These are phyloP conservation scores for Pythium rishiriense DNA, from an alignment of 352 stramenopile genomes.

Conservation along the genomic window DNA sequence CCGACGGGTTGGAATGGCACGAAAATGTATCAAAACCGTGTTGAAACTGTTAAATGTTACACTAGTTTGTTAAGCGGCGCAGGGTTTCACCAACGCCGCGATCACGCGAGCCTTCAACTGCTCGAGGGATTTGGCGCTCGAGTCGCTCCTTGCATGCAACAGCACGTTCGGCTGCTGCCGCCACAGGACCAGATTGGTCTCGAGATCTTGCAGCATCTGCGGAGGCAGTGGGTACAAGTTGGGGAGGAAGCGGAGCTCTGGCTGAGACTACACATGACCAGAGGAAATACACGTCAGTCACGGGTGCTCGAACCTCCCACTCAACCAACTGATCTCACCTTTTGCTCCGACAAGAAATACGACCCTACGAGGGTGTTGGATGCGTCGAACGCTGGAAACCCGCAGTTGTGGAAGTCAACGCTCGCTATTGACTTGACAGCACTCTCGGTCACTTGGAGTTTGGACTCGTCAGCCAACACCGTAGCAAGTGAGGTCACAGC, in stretches of 20 bases:
- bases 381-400: slow-evolving; percentile 57
- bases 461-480: slow-evolving; percentile 37
- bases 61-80: slow-evolving; percentile 3
- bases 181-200: slow-evolving; percentile 38
- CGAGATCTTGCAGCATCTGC: slow-evolving; percentile 63
- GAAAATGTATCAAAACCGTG: slow-evolving; percentile 7
- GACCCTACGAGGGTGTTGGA: slow-evolving; percentile 51
- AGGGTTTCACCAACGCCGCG: background rate
- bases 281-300: background rate
- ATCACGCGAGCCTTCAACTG: slow-evolving; percentile 28
- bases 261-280: slow-evolving; percentile 19
- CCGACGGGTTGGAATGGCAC: no score
- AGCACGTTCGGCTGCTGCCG: slow-evolving; percentile 15
- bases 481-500: slow-evolving; percentile 27
- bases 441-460: slow-evolving; percentile 31
- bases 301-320: background rate
- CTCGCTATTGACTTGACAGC: slow-evolving; percentile 40
- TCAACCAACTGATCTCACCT: slow-evolving; percentile 19
- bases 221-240: slow-evolving; percentile 58
- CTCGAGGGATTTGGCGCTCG: slow-evolving; percentile 14
- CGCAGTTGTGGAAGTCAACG: slow-evolving; percentile 60
- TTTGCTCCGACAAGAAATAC: slow-evolving; percentile 50
- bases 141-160: slow-evolving; percentile 11
- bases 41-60: slow-evolving; percentile 19
- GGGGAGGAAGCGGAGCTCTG: slow-evolving; percentile 52